A percentile compares a stretch with the other conserved stretches of the same genome.
Evolutionary conservation across 257 asterid species (phyloP).

Genomic region (Nicotiana attenuata): DNA sequence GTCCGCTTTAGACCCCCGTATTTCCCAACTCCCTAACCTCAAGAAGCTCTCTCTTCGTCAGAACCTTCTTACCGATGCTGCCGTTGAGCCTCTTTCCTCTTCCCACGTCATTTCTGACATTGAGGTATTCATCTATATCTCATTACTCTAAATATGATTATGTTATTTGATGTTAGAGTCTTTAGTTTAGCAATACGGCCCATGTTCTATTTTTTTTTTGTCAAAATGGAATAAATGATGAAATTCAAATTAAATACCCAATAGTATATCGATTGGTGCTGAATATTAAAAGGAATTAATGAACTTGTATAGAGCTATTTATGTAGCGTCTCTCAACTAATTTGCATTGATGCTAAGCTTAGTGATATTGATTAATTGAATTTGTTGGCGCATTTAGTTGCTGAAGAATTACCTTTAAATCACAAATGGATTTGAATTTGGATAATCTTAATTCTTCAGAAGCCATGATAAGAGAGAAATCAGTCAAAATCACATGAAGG

Average conservation of each 20-base stretch:
- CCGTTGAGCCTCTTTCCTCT: conserved; percentile 57
- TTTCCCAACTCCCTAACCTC: conserved; percentile 62
- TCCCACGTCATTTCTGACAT: conserved; percentile 64
- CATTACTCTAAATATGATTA: no score
- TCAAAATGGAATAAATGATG: no score
- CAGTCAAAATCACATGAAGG: not conserved
- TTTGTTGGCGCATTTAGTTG: not conserved
- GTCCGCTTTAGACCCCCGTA: conserved; percentile 77
- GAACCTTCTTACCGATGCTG: conserved; percentile 66
- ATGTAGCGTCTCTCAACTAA: not conserved
- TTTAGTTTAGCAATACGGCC: no score
- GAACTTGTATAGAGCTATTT: not conserved
- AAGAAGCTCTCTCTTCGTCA: conserved; percentile 88
- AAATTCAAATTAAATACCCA: not conserved
- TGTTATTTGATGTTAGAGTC: no score
- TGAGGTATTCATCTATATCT: conserved; percentile 35
- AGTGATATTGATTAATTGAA: not conserved
- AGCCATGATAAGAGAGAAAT: not conserved
- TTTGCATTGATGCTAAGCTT: not conserved
- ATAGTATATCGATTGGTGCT: not conserved
- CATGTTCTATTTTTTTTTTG: no score
- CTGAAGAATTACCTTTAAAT: not conserved
- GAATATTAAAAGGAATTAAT: not conserved
- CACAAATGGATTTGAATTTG: not conserved
- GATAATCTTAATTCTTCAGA: not conserved